Evolutionary conservation across 2,329 filamentous ascomycete genomes (phyloP).

Genomic region (Geosmithia morbida): DNA sequence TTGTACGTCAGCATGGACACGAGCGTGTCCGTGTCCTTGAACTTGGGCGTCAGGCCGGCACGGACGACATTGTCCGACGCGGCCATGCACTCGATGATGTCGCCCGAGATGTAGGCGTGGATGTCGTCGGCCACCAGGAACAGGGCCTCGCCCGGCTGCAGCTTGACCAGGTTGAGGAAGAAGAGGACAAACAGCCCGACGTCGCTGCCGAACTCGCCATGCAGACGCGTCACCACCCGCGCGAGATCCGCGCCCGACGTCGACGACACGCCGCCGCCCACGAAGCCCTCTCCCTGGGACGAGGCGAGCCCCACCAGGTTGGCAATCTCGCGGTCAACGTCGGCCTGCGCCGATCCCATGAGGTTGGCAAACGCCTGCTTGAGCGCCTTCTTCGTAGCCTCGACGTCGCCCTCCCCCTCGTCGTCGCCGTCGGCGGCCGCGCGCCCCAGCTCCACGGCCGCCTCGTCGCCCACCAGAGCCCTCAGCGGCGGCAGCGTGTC

Average conservation of each 20-base stretch:
- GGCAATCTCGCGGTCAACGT: conserved; percentile 38
- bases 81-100: conserved; percentile 99
- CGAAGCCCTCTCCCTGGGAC: conserved; percentile 57
- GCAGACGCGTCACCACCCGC: conserved; percentile 61
- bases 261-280: conserved; percentile 53
- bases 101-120: conserved; percentile 83
- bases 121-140: conserved; percentile 96
- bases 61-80: conserved; percentile 97
- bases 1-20: conserved; percentile 89
- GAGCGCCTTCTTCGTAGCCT: conserved; percentile 63
- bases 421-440: conserved; percentile 27
- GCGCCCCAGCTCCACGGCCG: conserved; percentile 39
- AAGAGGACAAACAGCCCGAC: conserved; percentile 92
- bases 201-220: conserved; percentile 76
- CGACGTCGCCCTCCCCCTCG: conserved; percentile 18
- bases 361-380: conserved; percentile 62
- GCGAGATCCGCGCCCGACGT: conserved; percentile 57
- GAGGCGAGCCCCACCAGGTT: conserved; percentile 59
- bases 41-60: conserved; percentile 94
- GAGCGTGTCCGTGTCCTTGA: conserved; percentile 86
- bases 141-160: conserved; percentile 82
- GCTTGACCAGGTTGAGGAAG: conserved; percentile 89
- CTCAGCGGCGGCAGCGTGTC: conserved; percentile 40
- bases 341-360: conserved; percentile 61
- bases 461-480: conserved; percentile 50